Evolutionary conservation across 257 asterid genomes (phyloP).

Genomic region (Ligustrum vulgare): DNA sequence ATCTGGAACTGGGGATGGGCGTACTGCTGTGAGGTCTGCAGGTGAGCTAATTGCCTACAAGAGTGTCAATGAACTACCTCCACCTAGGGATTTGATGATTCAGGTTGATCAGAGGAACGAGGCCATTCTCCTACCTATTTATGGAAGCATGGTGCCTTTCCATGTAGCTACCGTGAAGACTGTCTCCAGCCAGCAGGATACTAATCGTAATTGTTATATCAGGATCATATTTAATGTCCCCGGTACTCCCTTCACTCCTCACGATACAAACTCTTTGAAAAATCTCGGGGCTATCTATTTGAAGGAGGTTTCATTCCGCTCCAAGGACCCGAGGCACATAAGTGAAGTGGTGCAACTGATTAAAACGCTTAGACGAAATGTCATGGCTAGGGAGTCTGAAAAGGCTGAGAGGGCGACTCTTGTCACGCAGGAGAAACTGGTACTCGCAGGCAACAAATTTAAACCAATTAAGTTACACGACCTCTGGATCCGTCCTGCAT

Average conservation of each 20-base stretch:
- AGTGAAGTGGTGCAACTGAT: slow-evolving; percentile 68
- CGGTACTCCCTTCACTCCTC: slow-evolving; percentile 67
- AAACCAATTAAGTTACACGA: slow-evolving; percentile 66
- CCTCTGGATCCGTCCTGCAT: slow-evolving; percentile 71
- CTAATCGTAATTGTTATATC: slow-evolving; percentile 59
- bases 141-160: slow-evolving; percentile 72
- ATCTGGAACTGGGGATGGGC: slow-evolving; percentile 39
- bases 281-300: slow-evolving; percentile 54
- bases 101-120: slow-evolving; percentile 75
- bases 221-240: slow-evolving; percentile 72
- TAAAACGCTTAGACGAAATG: slow-evolving; percentile 60
- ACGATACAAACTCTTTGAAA: slow-evolving; percentile 55
- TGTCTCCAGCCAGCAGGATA: slow-evolving; percentile 73
- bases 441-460: slow-evolving; percentile 57
- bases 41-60: slow-evolving; percentile 60
- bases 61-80: slow-evolving; percentile 65
- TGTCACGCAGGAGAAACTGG: slow-evolving; percentile 67
- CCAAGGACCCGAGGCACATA: slow-evolving; percentile 72
- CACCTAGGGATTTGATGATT: slow-evolving; percentile 62
- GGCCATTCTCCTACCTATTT: slow-evolving; percentile 62
- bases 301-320: slow-evolving; percentile 67
- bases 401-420: slow-evolving; percentile 79
- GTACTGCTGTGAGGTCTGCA: slow-evolving; percentile 35
- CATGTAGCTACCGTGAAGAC: slow-evolving; percentile 67
- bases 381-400: slow-evolving; percentile 74